Conservation (phyloP, 2,329 filamentous ascomycete species). For the Trichophyton benhamiae region DNA sequence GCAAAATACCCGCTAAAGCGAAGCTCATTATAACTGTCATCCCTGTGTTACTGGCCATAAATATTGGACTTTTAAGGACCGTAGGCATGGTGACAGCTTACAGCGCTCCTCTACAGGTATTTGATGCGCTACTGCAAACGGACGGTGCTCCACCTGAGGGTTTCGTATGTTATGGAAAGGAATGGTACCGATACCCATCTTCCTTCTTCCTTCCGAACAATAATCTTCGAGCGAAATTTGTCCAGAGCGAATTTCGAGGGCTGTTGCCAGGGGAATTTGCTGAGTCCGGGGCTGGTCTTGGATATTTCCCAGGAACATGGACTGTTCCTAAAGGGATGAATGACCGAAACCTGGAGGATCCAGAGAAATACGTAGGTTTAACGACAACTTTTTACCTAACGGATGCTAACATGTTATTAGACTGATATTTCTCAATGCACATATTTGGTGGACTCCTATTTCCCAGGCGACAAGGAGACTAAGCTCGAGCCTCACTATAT, state of each 20-base stretch:
- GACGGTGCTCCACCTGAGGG: constrained; percentile 49
- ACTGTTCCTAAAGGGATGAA: constrained; percentile 76
- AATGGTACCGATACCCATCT: constrained; percentile 96
- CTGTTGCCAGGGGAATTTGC: constrained; percentile 83
- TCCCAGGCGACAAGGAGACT: constrained; percentile 49
- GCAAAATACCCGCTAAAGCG: constrained; percentile 61
- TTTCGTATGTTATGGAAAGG: constrained; percentile 79
- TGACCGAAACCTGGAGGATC: constrained; percentile 76
- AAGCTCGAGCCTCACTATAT: constrained; percentile 70
- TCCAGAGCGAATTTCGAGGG: constrained; percentile 80
- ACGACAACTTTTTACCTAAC: not conserved
- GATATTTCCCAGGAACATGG: constrained; percentile 74
- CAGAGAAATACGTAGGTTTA: constrained; percentile 59
- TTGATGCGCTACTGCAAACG: constrained; percentile 35
- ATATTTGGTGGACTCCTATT: constrained; percentile 80
- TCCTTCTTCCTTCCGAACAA: constrained; percentile 79
- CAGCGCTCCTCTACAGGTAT: constrained; percentile 61
- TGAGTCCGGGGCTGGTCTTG: constrained; percentile 56
- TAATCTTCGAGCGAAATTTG: constrained; percentile 74
- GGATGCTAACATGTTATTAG: constrained; percentile 25
- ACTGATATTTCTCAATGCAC: constrained; percentile 60
- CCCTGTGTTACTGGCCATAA: constrained; percentile 51
- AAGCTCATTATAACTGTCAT: constrained; percentile 54
- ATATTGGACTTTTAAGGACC: constrained; percentile 57
- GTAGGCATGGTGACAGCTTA: constrained; percentile 71